A percentile compares a stretch with the other conserved stretches of the same genome.
Evolutionary conservation across 1,284 basidiomycete genomes (phyloP).

Genomic region (Malassezia globosa): DNA sequence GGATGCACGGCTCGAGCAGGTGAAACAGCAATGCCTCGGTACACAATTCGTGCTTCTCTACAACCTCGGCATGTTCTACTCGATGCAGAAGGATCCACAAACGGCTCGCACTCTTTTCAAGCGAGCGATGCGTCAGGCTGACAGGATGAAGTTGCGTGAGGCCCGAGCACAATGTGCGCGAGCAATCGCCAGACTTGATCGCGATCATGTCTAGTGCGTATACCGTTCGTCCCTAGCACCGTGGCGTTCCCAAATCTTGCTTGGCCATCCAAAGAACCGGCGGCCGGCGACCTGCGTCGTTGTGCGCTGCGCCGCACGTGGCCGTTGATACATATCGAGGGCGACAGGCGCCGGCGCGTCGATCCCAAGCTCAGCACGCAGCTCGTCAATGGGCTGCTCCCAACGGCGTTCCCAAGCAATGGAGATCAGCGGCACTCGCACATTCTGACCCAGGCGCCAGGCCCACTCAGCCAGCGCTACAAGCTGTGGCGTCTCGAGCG

Average conservation of each 20-base stretch:
- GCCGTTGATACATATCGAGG: constrained; percentile 23
- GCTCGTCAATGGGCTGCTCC: constrained; percentile 66
- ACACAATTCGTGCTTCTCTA: constrained; percentile 39
- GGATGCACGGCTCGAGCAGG: constrained; percentile 25
- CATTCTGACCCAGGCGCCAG: constrained; percentile 62
- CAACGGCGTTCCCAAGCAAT: constrained; percentile 95
- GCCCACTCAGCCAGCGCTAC: constrained; percentile 54
- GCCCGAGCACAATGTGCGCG: constrained; percentile 16
- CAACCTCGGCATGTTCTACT: constrained; percentile 34
- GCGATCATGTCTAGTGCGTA: not conserved
- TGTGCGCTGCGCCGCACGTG: constrained; percentile 4
- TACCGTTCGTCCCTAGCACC: constrained; percentile 14
- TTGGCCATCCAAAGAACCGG: constrained; percentile 32
- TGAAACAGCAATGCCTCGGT: constrained; percentile 31
- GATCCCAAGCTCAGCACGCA: constrained; percentile 71
- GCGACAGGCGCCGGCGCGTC: constrained; percentile 27
- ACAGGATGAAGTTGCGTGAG: constrained; percentile 13
- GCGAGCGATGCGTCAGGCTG: constrained; percentile 15
- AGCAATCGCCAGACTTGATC: constrained; percentile 13
- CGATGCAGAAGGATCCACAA: constrained; percentile 15
- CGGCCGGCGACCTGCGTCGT: constrained; percentile 8
- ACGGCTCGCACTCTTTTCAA: constrained; percentile 12
- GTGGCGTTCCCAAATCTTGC: constrained; percentile 29
- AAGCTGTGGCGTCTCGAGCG: constrained; percentile 10
- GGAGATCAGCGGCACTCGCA: constrained; percentile 64